Conservation (phyloP, 2,329 filamentous ascomycete genomes). For the Colletotrichum theobromicola region DNA sequence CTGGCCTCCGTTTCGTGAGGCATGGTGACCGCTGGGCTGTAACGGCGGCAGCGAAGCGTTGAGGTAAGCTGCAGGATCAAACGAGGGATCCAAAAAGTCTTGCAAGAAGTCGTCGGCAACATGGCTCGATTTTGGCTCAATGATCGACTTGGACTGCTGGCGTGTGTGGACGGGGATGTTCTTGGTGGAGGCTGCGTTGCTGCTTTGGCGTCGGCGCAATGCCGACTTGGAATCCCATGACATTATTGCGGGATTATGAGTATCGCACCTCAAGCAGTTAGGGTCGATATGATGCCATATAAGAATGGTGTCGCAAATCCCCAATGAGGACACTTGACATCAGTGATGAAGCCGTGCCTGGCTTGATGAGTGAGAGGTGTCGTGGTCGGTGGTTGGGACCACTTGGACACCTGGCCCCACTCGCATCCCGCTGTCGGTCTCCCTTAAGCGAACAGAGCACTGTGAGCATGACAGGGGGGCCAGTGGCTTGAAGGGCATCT, state of each 20-base stretch:
- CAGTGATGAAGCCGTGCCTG: neutral
- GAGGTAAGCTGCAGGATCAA: conserved; percentile 85
- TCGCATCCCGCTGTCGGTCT: neutral
- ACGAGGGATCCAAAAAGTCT: conserved; percentile 76
- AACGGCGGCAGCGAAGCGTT: conserved; percentile 79
- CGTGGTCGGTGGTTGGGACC: neutral
- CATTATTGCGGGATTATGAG: conserved; percentile 27
- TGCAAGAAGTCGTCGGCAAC: conserved; percentile 75
- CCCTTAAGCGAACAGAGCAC: conserved; percentile 1
- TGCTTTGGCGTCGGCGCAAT: conserved; percentile 52
- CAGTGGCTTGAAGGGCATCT: neutral
- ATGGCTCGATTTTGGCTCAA: conserved; percentile 62
- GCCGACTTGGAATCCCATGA: conserved; percentile 44
- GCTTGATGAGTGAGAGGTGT: neutral
- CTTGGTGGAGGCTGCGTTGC: conserved; percentile 42
- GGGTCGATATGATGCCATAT: neutral
- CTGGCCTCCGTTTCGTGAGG: conserved; percentile 28
- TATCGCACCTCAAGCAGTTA: no score
- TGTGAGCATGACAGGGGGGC: neutral
- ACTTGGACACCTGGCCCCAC: conserved; percentile 2
- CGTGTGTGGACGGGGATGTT: conserved; percentile 46
- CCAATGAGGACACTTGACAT: neutral
- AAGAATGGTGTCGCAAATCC: neutral
- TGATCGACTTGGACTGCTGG: conserved; percentile 39
- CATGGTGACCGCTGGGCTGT: conserved; percentile 41